Base-by-base conservation (phyloP, 805 yeast species). In the Candida argentea region DNA sequence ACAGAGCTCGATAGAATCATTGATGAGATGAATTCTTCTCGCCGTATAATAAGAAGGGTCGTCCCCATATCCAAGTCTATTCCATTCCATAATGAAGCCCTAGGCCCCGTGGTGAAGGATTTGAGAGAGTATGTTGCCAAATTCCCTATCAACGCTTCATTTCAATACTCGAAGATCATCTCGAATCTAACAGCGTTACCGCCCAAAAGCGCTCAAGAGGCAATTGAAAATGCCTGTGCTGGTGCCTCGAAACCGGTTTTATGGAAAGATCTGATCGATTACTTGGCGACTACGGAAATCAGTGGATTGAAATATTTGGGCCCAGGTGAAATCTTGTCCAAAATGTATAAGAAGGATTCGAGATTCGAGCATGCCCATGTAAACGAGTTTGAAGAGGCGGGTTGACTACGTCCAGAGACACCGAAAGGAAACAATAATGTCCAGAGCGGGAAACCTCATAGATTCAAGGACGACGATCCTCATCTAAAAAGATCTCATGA, bases 1-100 rank as follows among this genome's bases (percentile, higher is more conserved):
- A 22, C 26, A 2, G 44, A 40, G 2, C 36, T 70, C 2, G n/a
- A n/a, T n/a, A n/a, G n/a, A n/a, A n/a, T n/a, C n/a, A n/a, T n/a
- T n/a, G n/a, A n/a, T n/a, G 9, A 18, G 10, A 8, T 18, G 9
- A 8, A 8, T 18, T 36, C 37, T 26, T 22, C 25, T 8, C 18
- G 30, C n/a, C 39, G 35, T 30, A 37, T 33, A 9, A 43, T 48
- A 4, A 38, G 55, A 8, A 50, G 50, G 34, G 34, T 49, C 3
- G 45, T 49, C 1, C 36, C 36, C 22, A 42, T 70, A 25, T 60
- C 67, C 2, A 76, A 69, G 5, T 44, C 55, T 2, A 62, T 70
- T 2, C 75, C 78, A 11, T 71, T 71, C 44, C 78, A 71, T 42
- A 61, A 57, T 32, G 43, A 51, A 7, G 34, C 58, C 3, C 42